Evolutionary conservation across 139 green algal species (phyloP), one percentile per base, ranked within the genome.

Genomic region (Chlorella vulgaris): DNA sequence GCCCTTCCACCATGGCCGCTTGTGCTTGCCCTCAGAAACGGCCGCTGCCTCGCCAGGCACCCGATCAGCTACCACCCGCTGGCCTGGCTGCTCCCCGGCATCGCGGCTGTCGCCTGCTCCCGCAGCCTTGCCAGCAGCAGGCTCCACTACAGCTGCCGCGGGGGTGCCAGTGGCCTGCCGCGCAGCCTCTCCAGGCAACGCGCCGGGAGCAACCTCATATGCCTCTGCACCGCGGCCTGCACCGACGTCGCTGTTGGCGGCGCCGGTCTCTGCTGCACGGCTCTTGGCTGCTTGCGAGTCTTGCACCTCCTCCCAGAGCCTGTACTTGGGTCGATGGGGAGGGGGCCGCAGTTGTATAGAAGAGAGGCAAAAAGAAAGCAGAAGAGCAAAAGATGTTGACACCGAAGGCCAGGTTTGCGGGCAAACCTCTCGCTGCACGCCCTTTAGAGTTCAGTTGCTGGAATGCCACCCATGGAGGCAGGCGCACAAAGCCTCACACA

Each of bases 281-380:
- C 40, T 40, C 29, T 40, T 69, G 29, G 62, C 62, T 7, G 62
- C 62, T 29, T 40, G 62, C 6, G 29, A 39, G n/a, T 69, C 62
- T 26, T 53, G n/a, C 1, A 71, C 28, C 13, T 80, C 74, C 0
- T 39, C 42, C 74, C 74, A 80, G 28, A 80, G 74, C 38, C 74
- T 80, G 74, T 39, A 71, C 19, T 5, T n/a, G 47, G 18, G n/a
- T 5, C 7, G 28, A 13, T 24, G 5, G 2, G 24, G 38, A 6
- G 19, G 15, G 15, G 18, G 55, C 55, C 15, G 55, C 22, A 65
- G 18, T 10, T 58, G 10, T 21, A 31, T 31, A 22, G 18, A 7
- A 67, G 58, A 29, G n/a, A 29, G 58, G 58, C 15, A 31, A 36
- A 7, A 67, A 7, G 18, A 29, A 21, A 67, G 21, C 24, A 29